Evolutionary conservation across 768 basidiomycete genomes (phyloP).

Genomic region (Suillus clintonianus): DNA sequence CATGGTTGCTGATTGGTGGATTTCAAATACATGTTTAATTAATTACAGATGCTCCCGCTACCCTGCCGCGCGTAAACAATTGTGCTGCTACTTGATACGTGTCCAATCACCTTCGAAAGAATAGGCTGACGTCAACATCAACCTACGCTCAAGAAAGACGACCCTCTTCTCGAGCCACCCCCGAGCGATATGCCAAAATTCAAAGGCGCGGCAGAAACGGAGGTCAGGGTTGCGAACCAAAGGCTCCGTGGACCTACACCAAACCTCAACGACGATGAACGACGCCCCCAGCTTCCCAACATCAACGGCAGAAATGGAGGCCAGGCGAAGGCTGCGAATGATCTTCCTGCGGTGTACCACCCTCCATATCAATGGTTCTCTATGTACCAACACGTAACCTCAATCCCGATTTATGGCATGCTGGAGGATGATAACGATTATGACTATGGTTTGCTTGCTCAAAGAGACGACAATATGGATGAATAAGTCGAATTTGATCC

Average conservation of each 20-base stretch:
- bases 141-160: slow-evolving; percentile 11
- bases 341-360: slow-evolving; percentile 51
- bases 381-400: slow-evolving; percentile 38
- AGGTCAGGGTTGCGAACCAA: no score
- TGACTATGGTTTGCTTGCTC: slow-evolving; percentile 51
- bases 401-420: slow-evolving; percentile 45
- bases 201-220: no score
- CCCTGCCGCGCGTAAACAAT: slow-evolving; percentile 13
- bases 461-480: slow-evolving; percentile 52
- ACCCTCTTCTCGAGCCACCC: slow-evolving; percentile 35
- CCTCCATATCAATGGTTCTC: slow-evolving; percentile 24
- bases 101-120: slow-evolving; percentile 12
- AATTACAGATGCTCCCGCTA: slow-evolving; percentile 11
- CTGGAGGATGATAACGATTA: slow-evolving; percentile 54
- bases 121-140: slow-evolving; percentile 7
- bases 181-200: slow-evolving; percentile 69
- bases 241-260: no score
- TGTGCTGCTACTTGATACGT: slow-evolving; percentile 7
- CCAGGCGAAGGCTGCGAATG: slow-evolving; percentile 64
- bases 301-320: slow-evolving; percentile 91
- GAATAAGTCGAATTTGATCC: slow-evolving; percentile 81
- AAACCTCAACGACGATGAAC: no score
- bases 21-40: no score
- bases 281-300: no score
- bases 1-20: no score